Evolutionary conservation across 2,329 filamentous ascomycete genomes (phyloP).

Genomic region (Xylaria sp.): DNA sequence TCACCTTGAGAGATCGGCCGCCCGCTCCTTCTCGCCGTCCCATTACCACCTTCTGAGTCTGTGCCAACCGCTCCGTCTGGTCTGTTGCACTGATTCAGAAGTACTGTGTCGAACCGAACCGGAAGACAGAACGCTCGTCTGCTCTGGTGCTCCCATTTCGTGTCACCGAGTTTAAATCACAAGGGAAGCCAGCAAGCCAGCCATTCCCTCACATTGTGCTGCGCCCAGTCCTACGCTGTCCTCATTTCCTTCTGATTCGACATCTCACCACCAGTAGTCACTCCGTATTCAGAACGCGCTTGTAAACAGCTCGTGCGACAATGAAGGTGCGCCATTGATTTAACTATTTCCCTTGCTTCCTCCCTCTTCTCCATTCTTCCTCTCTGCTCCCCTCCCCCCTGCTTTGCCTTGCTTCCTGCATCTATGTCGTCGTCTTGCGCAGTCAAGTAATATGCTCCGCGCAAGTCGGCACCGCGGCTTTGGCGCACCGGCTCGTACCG

Average conservation of each 20-base stretch:
- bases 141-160: slow-evolving; percentile 23
- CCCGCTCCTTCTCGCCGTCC: slow-evolving; percentile 22
- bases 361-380: slow-evolving; percentile 8
- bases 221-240: slow-evolving; percentile 21
- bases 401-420: slow-evolving; percentile 12
- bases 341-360: slow-evolving; percentile 8
- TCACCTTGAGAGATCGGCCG: slow-evolving; percentile 25
- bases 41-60: slow-evolving; percentile 23
- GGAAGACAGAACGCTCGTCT: slow-evolving; percentile 19
- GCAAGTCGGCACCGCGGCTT: slow-evolving; percentile 23
- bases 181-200: slow-evolving; percentile 21
- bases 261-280: slow-evolving; percentile 18
- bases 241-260: slow-evolving; percentile 18
- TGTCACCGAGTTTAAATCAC: slow-evolving; percentile 27
- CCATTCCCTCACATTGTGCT: slow-evolving; percentile 19
- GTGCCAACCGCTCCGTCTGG: slow-evolving; percentile 22
- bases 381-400: slow-evolving; percentile 1
- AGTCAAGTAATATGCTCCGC: slow-evolving; percentile 25
- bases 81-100: slow-evolving; percentile 32
- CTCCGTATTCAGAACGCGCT: slow-evolving; percentile 24
- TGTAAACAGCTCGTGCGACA: slow-evolving; percentile 27
- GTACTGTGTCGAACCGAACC: slow-evolving; percentile 28
- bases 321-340: slow-evolving; percentile 35
- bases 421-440: slow-evolving; percentile 11
- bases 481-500: slow-evolving; percentile 20